A percentile compares a stretch with the other conserved stretches of the same genome.
phyloP scores from a whole-genome alignment of 306 rosid genomes.

The Oxytropis ochrocephala region DNA sequence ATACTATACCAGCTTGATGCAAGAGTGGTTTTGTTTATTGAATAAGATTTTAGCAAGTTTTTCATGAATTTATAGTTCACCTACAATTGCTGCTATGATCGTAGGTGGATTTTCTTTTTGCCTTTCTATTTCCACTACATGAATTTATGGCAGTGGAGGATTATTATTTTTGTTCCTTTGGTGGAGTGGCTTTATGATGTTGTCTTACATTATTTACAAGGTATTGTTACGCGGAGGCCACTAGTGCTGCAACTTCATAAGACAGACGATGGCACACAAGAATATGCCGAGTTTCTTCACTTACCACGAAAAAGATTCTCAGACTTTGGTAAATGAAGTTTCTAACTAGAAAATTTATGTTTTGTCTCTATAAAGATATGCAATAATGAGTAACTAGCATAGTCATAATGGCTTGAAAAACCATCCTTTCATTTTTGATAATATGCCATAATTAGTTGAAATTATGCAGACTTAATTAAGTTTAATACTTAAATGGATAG shows the following conservation, averaged over 20 bases:
- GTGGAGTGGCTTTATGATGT: slow-evolving; percentile 5
- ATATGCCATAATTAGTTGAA: slow-evolving; percentile 1
- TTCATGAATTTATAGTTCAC: neutral
- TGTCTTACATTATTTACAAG: slow-evolving; percentile 29
- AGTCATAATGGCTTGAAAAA: neutral
- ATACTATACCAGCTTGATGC: neutral
- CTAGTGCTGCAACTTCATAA: slow-evolving; percentile 94
- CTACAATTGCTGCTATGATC: neutral
- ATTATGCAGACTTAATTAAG: neutral
- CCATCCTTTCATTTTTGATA: neutral
- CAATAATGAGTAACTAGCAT: neutral
- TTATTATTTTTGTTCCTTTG: slow-evolving; percentile 3
- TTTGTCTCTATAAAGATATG: neutral
- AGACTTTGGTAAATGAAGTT: slow-evolving; percentile 65
- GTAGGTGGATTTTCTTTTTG: neutral
- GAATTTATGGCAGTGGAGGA: neutral
- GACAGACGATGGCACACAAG: slow-evolving; percentile 56
- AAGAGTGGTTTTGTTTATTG: neutral
- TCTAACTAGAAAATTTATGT: neutral
- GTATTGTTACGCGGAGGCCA: slow-evolving; percentile 96
- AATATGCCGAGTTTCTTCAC: slow-evolving; percentile 98
- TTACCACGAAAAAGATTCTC: slow-evolving; percentile 64
- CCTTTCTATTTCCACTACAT: neutral
- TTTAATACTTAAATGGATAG: neutral
- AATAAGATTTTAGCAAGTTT: neutral